Conservation (phyloP, 148 eudicot species). For the Heliamphora exappendiculata region DNA sequence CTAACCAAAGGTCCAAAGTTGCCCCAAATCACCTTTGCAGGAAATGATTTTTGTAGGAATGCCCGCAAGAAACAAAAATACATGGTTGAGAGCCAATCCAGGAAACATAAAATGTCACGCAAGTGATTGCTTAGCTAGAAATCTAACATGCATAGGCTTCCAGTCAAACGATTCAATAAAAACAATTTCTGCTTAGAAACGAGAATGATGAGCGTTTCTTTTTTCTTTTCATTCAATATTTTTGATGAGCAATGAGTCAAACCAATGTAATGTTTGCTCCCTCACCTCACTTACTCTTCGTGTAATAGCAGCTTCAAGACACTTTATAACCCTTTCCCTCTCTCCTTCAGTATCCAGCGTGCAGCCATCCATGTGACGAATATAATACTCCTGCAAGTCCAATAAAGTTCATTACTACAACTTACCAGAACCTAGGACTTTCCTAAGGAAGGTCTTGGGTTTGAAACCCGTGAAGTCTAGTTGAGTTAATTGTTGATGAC, state of each 20-base stretch:
- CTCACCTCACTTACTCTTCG: conserved; percentile 71
- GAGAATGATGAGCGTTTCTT: not conserved
- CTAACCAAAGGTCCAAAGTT: not conserved
- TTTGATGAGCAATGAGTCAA: not conserved
- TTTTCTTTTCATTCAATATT: not conserved
- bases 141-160: not conserved
- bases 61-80: not conserved
- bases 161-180: not conserved
- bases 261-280: not conserved
- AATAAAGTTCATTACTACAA: too few species aligned
- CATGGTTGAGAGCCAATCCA: not conserved
- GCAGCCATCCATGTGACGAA: conserved; percentile 66
- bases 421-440: too few species aligned
- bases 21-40: not conserved
- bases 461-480: too few species aligned
- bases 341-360: conserved; percentile 56
- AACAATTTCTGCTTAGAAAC: not conserved
- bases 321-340: conserved; percentile 59
- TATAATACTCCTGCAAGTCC: conserved; percentile 62
- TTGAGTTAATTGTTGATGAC: too few species aligned
- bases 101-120: not conserved
- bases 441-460: too few species aligned
- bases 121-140: not conserved
- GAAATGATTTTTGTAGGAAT: not conserved
- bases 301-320: conserved; percentile 80